Evolutionary conservation across 768 basidiomycete species (phyloP).

Genomic region (Boletus sp.): DNA sequence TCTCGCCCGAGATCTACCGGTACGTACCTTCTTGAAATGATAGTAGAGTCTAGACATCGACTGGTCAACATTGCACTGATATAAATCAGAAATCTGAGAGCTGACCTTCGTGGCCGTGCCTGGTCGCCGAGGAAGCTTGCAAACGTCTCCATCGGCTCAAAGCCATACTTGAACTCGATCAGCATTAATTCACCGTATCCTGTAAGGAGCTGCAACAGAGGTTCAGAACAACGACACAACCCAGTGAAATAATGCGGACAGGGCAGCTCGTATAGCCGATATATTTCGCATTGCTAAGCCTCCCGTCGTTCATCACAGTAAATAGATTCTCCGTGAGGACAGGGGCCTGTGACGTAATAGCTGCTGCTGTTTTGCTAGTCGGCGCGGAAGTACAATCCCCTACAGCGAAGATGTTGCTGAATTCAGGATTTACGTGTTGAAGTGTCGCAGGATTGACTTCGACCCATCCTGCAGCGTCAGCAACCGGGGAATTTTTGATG

Average conservation of each 20-base stretch:
- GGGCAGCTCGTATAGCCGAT: slow-evolving; percentile 91
- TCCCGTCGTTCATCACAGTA: slow-evolving; percentile 70
- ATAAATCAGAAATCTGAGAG: background rate
- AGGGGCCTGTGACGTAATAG: slow-evolving; percentile 59
- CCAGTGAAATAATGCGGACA: slow-evolving; percentile 42
- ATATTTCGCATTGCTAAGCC: slow-evolving; percentile 67
- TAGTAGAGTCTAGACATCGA: slow-evolving; percentile 61
- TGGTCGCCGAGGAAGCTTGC: slow-evolving; percentile 66
- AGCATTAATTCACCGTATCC: slow-evolving; percentile 65
- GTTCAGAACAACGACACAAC: slow-evolving; percentile 1
- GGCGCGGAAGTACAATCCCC: slow-evolving; percentile 94
- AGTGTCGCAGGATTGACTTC: slow-evolving; percentile 79
- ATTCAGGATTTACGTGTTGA: slow-evolving; percentile 79
- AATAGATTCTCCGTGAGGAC: slow-evolving; percentile 80
- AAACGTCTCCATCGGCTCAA: slow-evolving; percentile 87
- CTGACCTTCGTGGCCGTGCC: slow-evolving; percentile 65
- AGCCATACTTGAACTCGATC: slow-evolving; percentile 93
- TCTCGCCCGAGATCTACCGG: background rate
- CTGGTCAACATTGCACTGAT: slow-evolving; percentile 7
- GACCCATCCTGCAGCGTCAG: slow-evolving; percentile 87
- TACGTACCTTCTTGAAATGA: slow-evolving; percentile 71
- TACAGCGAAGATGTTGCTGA: slow-evolving; percentile 79
- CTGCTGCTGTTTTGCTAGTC: slow-evolving; percentile 92
- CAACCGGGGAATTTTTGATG: slow-evolving; percentile 73
- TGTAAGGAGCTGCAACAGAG: slow-evolving; percentile 59